Evolutionary conservation across 2,329 filamentous ascomycete species (phyloP).

Genomic region (Scedosporium minutisporum): DNA sequence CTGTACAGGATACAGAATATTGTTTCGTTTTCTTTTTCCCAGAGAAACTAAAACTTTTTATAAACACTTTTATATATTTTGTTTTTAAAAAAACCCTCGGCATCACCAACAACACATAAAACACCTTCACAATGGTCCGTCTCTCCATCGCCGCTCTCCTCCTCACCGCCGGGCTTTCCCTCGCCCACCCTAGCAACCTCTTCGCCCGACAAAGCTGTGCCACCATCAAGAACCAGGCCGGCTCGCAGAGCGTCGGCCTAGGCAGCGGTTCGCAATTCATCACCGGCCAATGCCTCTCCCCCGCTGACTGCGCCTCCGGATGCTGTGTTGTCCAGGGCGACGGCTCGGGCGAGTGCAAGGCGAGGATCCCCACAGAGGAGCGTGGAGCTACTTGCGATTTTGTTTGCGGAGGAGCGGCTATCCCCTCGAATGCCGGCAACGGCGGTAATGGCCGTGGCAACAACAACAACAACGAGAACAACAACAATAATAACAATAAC

Average conservation of each 20-base stretch:
- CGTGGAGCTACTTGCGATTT: conserved; percentile 3
- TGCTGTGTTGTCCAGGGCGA: conserved; percentile 18
- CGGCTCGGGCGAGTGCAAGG: conserved; percentile 6
- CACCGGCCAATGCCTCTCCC: conserved; percentile 15
- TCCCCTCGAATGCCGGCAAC: background rate
- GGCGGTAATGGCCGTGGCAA: background rate
- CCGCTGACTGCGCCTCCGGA: conserved; percentile 19
- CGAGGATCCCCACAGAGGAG: background rate
- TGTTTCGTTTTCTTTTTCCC: too few species aligned
- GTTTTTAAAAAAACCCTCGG: too few species aligned
- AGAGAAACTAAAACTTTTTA: too few species aligned
- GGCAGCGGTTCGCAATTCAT: conserved; percentile 18
- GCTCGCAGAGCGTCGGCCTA: conserved; percentile 15
- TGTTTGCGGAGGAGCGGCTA: background rate
- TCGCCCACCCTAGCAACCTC: background rate
- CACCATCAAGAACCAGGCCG: conserved; percentile 10
- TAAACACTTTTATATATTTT: background rate
- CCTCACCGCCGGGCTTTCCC: background rate
- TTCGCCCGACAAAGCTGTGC: conserved; percentile 2
- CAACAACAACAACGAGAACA: background rate
- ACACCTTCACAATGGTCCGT: conserved; percentile 7
- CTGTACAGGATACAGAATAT: too few species aligned
- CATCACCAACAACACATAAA: too few species aligned
- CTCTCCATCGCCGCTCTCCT: conserved; percentile 9
- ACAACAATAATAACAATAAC: background rate